Evolutionary conservation across 495 filamentous ascomycete species (phyloP).

Genomic region (Penicillium chermesinum): DNA sequence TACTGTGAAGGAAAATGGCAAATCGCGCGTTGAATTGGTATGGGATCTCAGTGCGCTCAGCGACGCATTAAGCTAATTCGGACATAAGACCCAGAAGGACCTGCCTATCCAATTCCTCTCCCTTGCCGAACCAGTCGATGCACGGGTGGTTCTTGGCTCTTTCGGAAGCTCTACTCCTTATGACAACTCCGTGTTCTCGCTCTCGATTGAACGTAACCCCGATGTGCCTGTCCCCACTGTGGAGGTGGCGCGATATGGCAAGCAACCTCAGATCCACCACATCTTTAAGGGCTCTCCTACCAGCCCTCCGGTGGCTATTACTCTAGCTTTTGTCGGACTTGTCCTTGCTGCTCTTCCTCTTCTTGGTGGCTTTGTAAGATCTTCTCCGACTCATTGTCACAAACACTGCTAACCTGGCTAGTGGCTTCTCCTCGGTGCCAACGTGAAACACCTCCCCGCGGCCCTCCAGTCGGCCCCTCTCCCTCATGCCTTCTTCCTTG

Average conservation of each 20-base stretch:
- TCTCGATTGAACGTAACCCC: conserved; percentile 58
- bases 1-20: conserved; percentile 79
- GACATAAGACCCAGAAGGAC: conserved; percentile 75
- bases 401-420: conserved; percentile 27
- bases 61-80: conserved; percentile 5
- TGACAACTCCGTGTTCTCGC: conserved; percentile 59
- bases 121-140: conserved; percentile 60
- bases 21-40: conserved; percentile 79
- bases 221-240: conserved; percentile 52
- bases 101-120: conserved; percentile 78
- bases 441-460: conserved; percentile 70
- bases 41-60: conserved; percentile 19
- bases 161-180: conserved; percentile 72
- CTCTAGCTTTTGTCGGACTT: conserved; percentile 66
- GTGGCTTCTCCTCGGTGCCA: conserved; percentile 81
- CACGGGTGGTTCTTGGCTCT: conserved; percentile 76
- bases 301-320: conserved; percentile 79
- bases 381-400: not conserved
- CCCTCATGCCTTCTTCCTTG: conserved; percentile 75
- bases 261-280: conserved; percentile 80
- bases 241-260: conserved; percentile 70
- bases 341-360: conserved; percentile 67
- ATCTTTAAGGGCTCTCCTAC: conserved; percentile 75
- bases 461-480: conserved; percentile 70
- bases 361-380: conserved; percentile 63